Percentiles rank a stretch among this genome's conserved stretches.
Evolutionary conservation across 768 basidiomycete genomes (phyloP).

Genomic region (Tylopilus subfusipes): DNA sequence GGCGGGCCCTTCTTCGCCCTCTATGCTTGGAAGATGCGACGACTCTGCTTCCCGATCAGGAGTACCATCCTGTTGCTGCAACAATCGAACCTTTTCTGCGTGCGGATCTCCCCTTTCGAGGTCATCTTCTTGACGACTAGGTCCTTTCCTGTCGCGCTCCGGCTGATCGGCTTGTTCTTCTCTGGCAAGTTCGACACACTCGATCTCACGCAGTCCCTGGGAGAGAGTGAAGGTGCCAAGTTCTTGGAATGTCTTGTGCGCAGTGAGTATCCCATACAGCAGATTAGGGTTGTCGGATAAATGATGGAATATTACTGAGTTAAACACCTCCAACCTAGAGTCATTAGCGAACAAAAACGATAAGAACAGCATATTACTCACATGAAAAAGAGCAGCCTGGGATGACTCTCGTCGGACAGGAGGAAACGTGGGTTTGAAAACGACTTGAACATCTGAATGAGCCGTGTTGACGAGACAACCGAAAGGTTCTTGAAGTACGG

Average conservation of each 20-base stretch:
- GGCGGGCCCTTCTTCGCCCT: constrained; percentile 12
- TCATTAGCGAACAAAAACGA: neutral
- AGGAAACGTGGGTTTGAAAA: constrained; percentile 89
- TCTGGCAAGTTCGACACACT: constrained; percentile 65
- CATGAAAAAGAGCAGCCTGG: constrained; percentile 90
- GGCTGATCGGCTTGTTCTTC: constrained; percentile 54
- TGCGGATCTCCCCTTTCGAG: constrained; percentile 26
- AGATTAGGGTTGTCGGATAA: constrained; percentile 84
- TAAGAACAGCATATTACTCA: constrained; percentile 32
- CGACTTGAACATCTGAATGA: constrained; percentile 86
- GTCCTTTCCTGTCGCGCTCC: constrained; percentile 24
- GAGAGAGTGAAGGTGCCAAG: constrained; percentile 89
- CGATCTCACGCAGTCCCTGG: constrained; percentile 81
- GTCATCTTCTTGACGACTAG: constrained; percentile 17
- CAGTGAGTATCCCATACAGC: constrained; percentile 78
- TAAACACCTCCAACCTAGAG: constrained; percentile 85
- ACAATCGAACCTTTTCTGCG: constrained; percentile 65
- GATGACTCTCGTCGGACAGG: constrained; percentile 92
- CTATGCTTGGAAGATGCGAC: constrained; percentile 7
- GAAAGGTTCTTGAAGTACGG: constrained; percentile 82
- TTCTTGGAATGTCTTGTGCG: constrained; percentile 83
- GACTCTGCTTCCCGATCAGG: constrained; percentile 25
- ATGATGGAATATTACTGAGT: constrained; percentile 74
- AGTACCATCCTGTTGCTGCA: constrained; percentile 48
- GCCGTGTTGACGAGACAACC: constrained; percentile 74